Percentiles rank a stretch among this genome's conserved stretches.
Conservation (phyloP, 108 stramenopile genomes). For the Schizochytrium sp. region DNA sequence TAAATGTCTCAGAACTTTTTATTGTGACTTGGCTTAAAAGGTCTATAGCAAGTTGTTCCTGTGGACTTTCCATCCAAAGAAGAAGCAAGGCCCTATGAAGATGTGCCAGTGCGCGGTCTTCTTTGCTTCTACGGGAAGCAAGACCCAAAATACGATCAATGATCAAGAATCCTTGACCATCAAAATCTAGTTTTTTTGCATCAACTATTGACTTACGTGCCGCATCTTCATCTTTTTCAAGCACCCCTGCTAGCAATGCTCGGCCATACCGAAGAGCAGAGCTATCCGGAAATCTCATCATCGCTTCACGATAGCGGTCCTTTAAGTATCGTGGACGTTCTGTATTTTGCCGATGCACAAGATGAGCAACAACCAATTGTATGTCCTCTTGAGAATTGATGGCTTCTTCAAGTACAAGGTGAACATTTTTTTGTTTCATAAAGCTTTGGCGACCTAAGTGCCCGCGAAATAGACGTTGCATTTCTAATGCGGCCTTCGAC, state of each 20-base stretch:
- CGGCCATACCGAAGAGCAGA: neutral
- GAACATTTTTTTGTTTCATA: neutral
- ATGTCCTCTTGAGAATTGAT: neutral
- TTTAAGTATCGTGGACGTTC: neutral
- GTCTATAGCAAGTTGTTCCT: constrained; percentile 30
- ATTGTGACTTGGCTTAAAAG: neutral
- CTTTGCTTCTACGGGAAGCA: neutral
- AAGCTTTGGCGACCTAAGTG: neutral
- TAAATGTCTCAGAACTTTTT: neutral
- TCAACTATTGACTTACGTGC: neutral
- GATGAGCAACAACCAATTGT: constrained; percentile 20
- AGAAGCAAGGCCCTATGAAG: neutral
- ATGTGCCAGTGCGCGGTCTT: neutral
- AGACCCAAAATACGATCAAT: neutral
- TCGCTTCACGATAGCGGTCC: constrained; percentile 49
- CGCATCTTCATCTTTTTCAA: neutral
- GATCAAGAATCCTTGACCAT: neutral
- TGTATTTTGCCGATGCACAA: neutral
- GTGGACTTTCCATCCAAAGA: neutral
- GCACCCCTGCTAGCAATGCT: neutral
- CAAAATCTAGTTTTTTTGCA: neutral
- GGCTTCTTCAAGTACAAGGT: neutral
- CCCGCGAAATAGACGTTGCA: neutral
- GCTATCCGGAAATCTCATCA: neutral
- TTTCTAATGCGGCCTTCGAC: neutral